Evolutionary conservation across 805 yeast species (phyloP).

Genomic region (Isabelozyma pseudorhagii): DNA sequence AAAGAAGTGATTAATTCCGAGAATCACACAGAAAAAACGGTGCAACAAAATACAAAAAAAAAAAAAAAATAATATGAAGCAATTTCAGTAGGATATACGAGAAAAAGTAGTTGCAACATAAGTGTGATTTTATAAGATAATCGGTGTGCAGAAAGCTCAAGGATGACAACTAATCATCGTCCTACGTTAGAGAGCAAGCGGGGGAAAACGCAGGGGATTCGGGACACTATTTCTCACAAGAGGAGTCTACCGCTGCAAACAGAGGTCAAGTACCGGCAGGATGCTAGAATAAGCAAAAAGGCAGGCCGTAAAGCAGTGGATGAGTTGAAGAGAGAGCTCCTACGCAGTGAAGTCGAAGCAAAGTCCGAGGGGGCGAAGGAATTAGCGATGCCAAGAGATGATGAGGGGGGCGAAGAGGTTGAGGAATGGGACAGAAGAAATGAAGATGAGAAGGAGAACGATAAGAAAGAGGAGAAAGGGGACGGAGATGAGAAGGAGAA

Average conservation of each 20-base stretch:
- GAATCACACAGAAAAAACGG: too few relatives aligned
- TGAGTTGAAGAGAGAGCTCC: constrained; percentile 18
- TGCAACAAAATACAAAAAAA: too few relatives aligned
- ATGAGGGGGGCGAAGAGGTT: constrained; percentile 2
- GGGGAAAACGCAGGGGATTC: constrained; percentile 29
- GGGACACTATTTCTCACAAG: constrained; percentile 33
- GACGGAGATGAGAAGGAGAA: not conserved
- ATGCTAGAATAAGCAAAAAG: constrained; percentile 13
- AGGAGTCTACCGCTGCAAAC: constrained; percentile 31
- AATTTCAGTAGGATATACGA: too few relatives aligned
- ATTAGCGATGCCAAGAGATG: too few relatives aligned
- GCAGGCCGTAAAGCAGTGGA: constrained; percentile 16
- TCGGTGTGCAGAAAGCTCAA: not conserved
- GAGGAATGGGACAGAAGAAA: too few relatives aligned
- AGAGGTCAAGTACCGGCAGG: constrained; percentile 28
- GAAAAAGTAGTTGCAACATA: too few relatives aligned
- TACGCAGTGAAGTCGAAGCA: not conserved
- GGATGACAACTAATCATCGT: constrained; percentile 42
- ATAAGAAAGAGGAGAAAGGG: not conserved
- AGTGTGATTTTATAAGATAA: too few relatives aligned
- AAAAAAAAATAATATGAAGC: too few relatives aligned
- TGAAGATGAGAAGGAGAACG: not conserved
- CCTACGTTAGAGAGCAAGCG: constrained; percentile 41
- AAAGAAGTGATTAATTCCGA: too few relatives aligned
- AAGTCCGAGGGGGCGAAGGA: too few relatives aligned